These are phyloP conservation scores for Pythium monospermum DNA, from an alignment of 352 stramenopile species.

Conservation along the genomic window DNA sequence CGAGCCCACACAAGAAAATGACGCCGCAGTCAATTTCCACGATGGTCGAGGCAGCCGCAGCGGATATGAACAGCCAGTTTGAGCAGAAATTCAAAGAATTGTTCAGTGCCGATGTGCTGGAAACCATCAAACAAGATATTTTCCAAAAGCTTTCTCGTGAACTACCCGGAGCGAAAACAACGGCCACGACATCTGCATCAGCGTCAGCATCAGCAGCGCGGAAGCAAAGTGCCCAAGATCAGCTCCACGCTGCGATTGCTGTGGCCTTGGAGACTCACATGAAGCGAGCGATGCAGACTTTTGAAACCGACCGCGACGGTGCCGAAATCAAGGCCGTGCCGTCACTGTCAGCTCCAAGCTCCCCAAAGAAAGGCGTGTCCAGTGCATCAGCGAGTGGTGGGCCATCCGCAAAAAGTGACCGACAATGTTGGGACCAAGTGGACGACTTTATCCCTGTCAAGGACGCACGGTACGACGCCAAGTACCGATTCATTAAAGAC, in stretches of 20 bases:
- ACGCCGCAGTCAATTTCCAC: conserved; percentile 10
- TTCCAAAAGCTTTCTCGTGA: conserved; percentile 47
- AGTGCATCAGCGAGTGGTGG: not conserved
- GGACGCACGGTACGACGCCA: conserved; percentile 34
- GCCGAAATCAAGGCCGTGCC: conserved; percentile 3
- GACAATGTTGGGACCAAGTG: conserved; percentile 35
- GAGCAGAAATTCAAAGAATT: conserved; percentile 53
- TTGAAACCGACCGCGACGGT: conserved; percentile 20
- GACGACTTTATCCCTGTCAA: conserved; percentile 45
- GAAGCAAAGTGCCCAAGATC: conserved; percentile 17
- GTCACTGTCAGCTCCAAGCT: not conserved
- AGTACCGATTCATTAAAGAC: conserved; percentile 40
- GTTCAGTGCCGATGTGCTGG: conserved; percentile 39
- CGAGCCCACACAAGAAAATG: not conserved
- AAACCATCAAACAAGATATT: conserved; percentile 61
- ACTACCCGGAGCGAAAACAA: too few relatives aligned
- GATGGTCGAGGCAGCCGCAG: conserved; percentile 15
- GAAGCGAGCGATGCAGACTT: conserved; percentile 28
- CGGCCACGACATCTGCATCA: too few relatives aligned
- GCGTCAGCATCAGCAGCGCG: too few relatives aligned
- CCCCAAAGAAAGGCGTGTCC: conserved; percentile 3
- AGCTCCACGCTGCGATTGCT: conserved; percentile 49
- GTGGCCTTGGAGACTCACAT: conserved; percentile 45
- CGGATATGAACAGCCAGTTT: conserved; percentile 12
- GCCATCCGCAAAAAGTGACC: conserved; percentile 20